Evolutionary conservation across 495 filamentous ascomycete genomes (phyloP).

Genomic region (Annulohypoxylon nitens): DNA sequence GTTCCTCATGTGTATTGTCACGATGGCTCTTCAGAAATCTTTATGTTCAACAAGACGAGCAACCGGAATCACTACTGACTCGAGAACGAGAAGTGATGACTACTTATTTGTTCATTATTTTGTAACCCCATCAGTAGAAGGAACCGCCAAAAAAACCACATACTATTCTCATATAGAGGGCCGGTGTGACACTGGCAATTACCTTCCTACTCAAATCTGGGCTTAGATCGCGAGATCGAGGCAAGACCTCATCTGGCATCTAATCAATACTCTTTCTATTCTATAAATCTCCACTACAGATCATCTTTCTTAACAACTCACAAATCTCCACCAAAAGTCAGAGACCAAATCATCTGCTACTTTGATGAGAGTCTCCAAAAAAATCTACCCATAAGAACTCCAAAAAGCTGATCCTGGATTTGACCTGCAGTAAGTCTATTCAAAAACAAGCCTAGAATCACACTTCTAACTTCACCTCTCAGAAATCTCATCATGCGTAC

Average conservation of each 20-base stretch:
- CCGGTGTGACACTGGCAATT: background rate
- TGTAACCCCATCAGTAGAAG: background rate
- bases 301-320: background rate
- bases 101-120: background rate
- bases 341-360: background rate
- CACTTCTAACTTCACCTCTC: background rate
- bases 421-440: background rate
- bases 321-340: background rate
- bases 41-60: constrained; percentile 6
- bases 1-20: constrained; percentile 2
- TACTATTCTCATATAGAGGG: background rate
- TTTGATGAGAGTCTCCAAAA: background rate
- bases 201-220: background rate
- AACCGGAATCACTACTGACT: background rate
- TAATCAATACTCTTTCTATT: background rate
- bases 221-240: background rate
- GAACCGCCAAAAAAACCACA: background rate
- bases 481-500: constrained; percentile 33
- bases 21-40: background rate
- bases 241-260: background rate
- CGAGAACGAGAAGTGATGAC: constrained; percentile 1
- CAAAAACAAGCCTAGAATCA: background rate
- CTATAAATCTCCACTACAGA: background rate
- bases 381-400: background rate
- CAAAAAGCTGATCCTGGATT: background rate